Base-by-base conservation (phyloP, 495 filamentous ascomycete genomes). In the Neurospora sp. region DNA sequence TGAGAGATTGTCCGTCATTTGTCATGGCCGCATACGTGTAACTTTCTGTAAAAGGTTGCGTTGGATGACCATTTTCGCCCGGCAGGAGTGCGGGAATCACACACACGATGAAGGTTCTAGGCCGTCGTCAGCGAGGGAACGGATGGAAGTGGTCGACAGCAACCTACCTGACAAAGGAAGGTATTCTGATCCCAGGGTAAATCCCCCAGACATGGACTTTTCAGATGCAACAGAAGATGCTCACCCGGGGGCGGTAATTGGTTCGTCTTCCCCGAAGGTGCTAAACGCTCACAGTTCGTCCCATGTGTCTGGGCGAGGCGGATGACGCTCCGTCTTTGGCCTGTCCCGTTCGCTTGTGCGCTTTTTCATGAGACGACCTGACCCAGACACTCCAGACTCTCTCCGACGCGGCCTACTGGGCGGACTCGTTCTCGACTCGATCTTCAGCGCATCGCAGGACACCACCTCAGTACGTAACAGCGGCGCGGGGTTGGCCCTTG, bases 261-360 rank as follows among this genome's bases (percentile, higher is more conserved):
- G 48, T 16, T 59, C 48, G 23, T 27, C 48, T 59, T 59, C 48
- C 10, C 54, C 54, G 54, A 62, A 35, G 27, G 12, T 62, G 14
- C 27, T 66, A 66, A 35, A 66, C 54, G 54, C 54, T 66, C 27
- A 18, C 54, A 10, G 39, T 66, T 71, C 75, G 42, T 76, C 73
- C 69, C 75, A 75, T 74, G 74, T 76, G 70, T 77, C 70, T 70
- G 70, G 70, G 54, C 27, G 27, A 66, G 27, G 54, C 54, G 54
- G 54, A 66, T 66, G 27, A 66, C 54, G 54, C 54, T 66, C 54
- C 54, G 54, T 66, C 14, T 66, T 66, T 66, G 54, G 54, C 54
- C 54, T 37, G 23, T 37, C 54, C 54, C 54, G 54, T 62, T 62
- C 54, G 27, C 27, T 66, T 66, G 54, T 35, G 54, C 54, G 27